A percentile compares a stretch with the other conserved stretches of the same genome.
These are phyloP conservation scores for Backusella tarrabulga DNA, from an alignment of 192 early-diverging fungal genomes.

Conservation along the genomic window DNA sequence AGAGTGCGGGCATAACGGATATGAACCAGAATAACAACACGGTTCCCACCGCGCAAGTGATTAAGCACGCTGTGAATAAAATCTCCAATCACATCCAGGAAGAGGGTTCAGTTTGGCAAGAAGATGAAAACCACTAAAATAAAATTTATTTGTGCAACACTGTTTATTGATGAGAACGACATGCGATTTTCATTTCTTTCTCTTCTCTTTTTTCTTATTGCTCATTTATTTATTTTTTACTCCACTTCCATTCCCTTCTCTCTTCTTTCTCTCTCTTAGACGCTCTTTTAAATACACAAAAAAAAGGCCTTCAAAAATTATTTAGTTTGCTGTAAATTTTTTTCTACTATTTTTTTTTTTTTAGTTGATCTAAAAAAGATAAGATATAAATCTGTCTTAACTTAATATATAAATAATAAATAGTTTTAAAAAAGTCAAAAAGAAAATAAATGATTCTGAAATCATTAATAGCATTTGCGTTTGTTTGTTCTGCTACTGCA, in stretches of 20 bases:
- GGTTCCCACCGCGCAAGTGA: not conserved
- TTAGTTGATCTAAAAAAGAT: not conserved
- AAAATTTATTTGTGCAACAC: not conserved
- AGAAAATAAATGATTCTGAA: not conserved
- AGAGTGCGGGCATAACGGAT: not conserved
- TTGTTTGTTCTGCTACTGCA: not conserved
- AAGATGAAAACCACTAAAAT: not conserved
- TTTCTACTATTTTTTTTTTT: not conserved
- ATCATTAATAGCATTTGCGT: not conserved
- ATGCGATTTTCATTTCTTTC: not conserved
- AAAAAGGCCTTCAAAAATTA: no score
- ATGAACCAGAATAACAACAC: not conserved
- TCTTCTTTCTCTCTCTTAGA: not conserved
- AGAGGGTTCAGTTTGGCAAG: not conserved
- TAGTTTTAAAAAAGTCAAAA: no score
- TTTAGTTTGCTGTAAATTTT: not conserved
- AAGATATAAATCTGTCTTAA: not conserved
- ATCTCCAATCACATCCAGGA: not conserved
- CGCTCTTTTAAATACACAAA: not conserved
- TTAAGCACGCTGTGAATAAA: slow-evolving; percentile 1
- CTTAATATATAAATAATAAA: not conserved
- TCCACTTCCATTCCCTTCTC: not conserved
- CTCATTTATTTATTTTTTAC: not conserved
- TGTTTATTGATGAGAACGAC: not conserved
- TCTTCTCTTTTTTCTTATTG: not conserved